A percentile compares a stretch with the other conserved stretches of the same genome.
Conservation (phyloP, 108 stramenopile species). For the Discostella stelligeroides region DNA sequence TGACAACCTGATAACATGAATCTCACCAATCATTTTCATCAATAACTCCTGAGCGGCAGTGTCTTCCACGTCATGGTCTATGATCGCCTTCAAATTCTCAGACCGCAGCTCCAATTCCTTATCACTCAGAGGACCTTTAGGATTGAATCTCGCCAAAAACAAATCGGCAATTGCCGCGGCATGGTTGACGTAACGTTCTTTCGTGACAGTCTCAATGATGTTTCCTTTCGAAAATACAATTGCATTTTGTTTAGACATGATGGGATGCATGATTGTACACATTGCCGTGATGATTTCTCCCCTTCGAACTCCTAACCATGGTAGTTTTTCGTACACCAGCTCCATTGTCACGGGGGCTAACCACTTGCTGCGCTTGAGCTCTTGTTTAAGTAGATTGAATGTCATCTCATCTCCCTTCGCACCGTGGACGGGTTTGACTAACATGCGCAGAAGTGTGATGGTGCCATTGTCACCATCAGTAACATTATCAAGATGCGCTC, state of each 20-base stretch:
- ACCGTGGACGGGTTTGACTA: conserved; percentile 59
- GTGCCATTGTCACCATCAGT: conserved; percentile 91
- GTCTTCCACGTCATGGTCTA: conserved; percentile 83
- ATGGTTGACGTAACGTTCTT: conserved; percentile 63
- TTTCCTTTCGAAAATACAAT: conserved; percentile 85
- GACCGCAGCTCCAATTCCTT: conserved; percentile 55
- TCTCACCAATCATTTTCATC: conserved; percentile 78
- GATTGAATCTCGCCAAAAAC: conserved; percentile 89
- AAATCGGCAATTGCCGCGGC: conserved; percentile 88
- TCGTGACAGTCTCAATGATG: conserved; percentile 66
- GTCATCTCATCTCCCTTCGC: conserved; percentile 47
- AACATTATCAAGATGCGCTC: conserved; percentile 91
- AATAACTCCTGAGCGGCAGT: conserved; percentile 69
- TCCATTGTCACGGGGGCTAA: conserved; percentile 87
- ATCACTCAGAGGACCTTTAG: conserved; percentile 65
- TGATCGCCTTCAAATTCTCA: conserved; percentile 49
- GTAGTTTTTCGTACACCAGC: conserved; percentile 80
- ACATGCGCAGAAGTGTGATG: conserved; percentile 88
- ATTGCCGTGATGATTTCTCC: conserved; percentile 93
- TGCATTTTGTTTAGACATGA: conserved; percentile 83
- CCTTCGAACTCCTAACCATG: conserved; percentile 74
- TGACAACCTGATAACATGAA: not conserved
- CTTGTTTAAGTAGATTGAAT: conserved; percentile 63
- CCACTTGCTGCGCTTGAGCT: conserved; percentile 92
- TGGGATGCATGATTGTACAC: conserved; percentile 88